Conservation (phyloP, 2,329 filamentous ascomycete species). For the Raffaelea ambrosiae region DNA sequence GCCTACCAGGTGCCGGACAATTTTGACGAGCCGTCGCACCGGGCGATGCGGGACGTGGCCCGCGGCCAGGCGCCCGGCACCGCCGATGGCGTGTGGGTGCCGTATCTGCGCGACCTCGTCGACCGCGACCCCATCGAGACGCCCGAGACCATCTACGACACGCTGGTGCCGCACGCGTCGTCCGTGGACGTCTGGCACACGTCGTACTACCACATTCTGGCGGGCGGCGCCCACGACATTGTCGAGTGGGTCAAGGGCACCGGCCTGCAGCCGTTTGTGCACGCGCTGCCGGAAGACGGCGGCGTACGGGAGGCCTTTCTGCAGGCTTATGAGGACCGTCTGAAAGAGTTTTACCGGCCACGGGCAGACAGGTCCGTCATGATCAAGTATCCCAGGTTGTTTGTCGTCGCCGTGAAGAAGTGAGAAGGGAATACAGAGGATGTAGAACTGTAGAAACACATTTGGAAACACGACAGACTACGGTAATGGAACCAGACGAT, state of each 20-base stretch:
- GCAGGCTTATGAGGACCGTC: constrained; percentile 31
- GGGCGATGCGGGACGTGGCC: constrained; percentile 34
- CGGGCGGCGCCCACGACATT: constrained; percentile 36
- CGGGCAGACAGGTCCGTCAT: constrained; percentile 43
- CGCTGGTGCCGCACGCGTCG: constrained; percentile 31
- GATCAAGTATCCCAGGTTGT: constrained; percentile 46
- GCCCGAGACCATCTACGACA: constrained; percentile 37
- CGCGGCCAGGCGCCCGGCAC: constrained; percentile 19
- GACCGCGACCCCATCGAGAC: constrained; percentile 40
- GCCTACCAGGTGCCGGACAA: constrained; percentile 46
- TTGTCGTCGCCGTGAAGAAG: constrained; percentile 35
- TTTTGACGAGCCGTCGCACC: constrained; percentile 37
- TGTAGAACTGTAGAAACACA: too few species aligned
- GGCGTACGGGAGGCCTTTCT: constrained; percentile 35
- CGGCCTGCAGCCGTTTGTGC: constrained; percentile 45
- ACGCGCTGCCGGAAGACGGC: constrained; percentile 29
- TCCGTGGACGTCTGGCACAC: constrained; percentile 46
- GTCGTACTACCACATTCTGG: constrained; percentile 42
- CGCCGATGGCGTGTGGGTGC: constrained; percentile 13
- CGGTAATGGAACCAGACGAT: too few species aligned
- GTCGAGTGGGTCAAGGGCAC: constrained; percentile 54
- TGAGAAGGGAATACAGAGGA: too few species aligned
- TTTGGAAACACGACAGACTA: too few species aligned
- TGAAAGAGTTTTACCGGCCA: constrained; percentile 35
- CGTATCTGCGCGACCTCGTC: constrained; percentile 7